These are phyloP conservation scores for Phycomyces blakesleeanus DNA, from an alignment of 192 early-diverging fungal species.

Conservation along the genomic window DNA sequence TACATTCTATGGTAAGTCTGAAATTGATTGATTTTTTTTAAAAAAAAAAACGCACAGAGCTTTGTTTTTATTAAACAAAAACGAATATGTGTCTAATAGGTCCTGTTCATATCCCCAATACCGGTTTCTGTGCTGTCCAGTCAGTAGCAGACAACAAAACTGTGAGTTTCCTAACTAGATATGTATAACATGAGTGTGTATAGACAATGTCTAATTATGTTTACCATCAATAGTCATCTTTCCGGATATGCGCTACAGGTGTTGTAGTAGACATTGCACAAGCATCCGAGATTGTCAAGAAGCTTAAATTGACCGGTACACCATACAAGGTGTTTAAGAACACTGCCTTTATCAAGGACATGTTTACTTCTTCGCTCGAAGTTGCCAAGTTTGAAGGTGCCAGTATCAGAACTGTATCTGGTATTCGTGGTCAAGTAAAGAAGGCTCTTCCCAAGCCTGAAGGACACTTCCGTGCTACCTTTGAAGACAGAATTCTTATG, in stretches of 20 bases:
- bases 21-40: no score
- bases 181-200: background rate
- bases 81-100: slow-evolving; percentile 37
- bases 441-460: slow-evolving; percentile 80
- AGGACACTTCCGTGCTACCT: slow-evolving; percentile 93
- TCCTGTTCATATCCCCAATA: slow-evolving; percentile 92
- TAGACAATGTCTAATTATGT: background rate
- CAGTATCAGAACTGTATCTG: slow-evolving; percentile 90
- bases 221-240: slow-evolving; percentile 47
- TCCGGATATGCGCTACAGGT: slow-evolving; percentile 96
- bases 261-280: slow-evolving; percentile 92
- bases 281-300: slow-evolving; percentile 94
- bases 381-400: slow-evolving; percentile 99
- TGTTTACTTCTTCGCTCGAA: slow-evolving; percentile 95
- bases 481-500: slow-evolving; percentile 96
- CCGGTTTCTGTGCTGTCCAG: slow-evolving; percentile 94
- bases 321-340: slow-evolving; percentile 96
- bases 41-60: background rate
- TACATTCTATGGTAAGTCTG: slow-evolving; percentile 72
- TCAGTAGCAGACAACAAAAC: slow-evolving; percentile 56
- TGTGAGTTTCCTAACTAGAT: no score
- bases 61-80: background rate
- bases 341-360: slow-evolving; percentile 96
- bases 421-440: slow-evolving; percentile 97
- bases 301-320: slow-evolving; percentile 94